phyloP scores from a whole-genome alignment of 1,139 yeast species.

The Suzukiozyma palmioleophila region DNA sequence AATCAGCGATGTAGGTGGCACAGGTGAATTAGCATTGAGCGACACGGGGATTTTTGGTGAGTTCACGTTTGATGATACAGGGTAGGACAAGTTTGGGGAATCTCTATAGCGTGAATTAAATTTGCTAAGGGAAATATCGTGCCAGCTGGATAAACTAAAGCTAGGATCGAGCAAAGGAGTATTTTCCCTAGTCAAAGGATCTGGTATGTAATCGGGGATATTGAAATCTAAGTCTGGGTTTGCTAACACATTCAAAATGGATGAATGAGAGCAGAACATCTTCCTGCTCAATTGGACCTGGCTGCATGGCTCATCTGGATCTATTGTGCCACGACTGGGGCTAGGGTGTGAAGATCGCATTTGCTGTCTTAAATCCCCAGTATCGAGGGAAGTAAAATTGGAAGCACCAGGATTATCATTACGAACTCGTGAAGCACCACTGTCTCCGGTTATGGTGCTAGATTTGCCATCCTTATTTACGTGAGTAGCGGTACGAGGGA shows the following conservation, averaged over 20 bases:
- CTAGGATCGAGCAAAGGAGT: constrained; percentile 11
- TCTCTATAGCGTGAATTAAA: not conserved
- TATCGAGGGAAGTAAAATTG: too few species aligned
- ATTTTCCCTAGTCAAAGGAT: constrained; percentile 6
- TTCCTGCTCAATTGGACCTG: constrained; percentile 9
- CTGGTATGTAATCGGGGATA: constrained; percentile 14
- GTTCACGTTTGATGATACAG: constrained; percentile 5
- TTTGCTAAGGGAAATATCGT: constrained; percentile 10
- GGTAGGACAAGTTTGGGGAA: constrained; percentile 4
- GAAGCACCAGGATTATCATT: too few species aligned
- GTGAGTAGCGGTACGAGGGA: too few species aligned
- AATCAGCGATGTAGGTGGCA: constrained; percentile 18
- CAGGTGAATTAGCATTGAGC: constrained; percentile 5
- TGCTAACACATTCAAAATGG: constrained; percentile 35
- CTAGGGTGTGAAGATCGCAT: too few species aligned
- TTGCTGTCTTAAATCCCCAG: too few species aligned
- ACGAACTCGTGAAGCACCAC: too few species aligned
- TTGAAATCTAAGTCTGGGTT: constrained; percentile 39
- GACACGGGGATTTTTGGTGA: constrained; percentile 6
- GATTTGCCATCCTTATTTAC: too few species aligned
- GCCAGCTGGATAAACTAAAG: constrained; percentile 20
- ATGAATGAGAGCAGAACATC: constrained; percentile 35
- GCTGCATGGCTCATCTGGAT: not conserved
- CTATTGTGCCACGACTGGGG: too few species aligned
- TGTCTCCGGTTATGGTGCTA: too few species aligned